Evolutionary conservation across 2,329 filamentous ascomycete genomes (phyloP).

Genomic region (Ilyonectria robusta): DNA sequence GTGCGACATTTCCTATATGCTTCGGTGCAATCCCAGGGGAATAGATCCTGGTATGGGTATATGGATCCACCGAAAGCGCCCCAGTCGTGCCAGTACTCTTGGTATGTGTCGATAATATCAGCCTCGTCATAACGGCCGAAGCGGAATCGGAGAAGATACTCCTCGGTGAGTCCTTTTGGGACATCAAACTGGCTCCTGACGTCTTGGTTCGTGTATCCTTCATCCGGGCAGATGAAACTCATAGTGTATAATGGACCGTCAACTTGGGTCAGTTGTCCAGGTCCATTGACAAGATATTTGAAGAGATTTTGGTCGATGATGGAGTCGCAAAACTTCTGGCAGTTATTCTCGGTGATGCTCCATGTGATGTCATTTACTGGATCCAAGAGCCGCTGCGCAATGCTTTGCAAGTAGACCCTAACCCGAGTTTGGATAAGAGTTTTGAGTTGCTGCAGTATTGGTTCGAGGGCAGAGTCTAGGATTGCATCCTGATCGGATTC

Average conservation of each 20-base stretch:
- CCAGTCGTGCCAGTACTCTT: slow-evolving; percentile 64
- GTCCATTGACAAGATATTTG: slow-evolving; percentile 40
- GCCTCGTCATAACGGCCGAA: slow-evolving; percentile 56
- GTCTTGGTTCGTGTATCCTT: slow-evolving; percentile 44
- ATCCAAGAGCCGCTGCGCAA: slow-evolving; percentile 49
- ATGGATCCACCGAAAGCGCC: slow-evolving; percentile 55
- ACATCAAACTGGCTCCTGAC: slow-evolving; percentile 54
- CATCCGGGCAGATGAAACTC: slow-evolving; percentile 56
- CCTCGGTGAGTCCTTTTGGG: slow-evolving; percentile 58
- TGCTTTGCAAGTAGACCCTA: slow-evolving; percentile 49
- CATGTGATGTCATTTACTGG: slow-evolving; percentile 48
- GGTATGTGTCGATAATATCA: slow-evolving; percentile 59
- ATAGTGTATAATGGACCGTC: slow-evolving; percentile 51
- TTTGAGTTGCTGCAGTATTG: slow-evolving; percentile 42
- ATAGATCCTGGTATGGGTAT: slow-evolving; percentile 58
- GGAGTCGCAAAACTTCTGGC: slow-evolving; percentile 55
- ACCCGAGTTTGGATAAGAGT: slow-evolving; percentile 43
- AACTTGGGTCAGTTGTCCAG: background rate
- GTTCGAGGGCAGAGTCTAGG: background rate
- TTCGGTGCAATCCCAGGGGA: slow-evolving; percentile 64
- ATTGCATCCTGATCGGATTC: slow-evolving; percentile 8
- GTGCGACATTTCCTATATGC: slow-evolving; percentile 55
- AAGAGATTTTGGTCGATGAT: slow-evolving; percentile 52
- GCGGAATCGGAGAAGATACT: slow-evolving; percentile 58
- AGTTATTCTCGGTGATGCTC: slow-evolving; percentile 54